phyloP scores from a whole-genome alignment of 768 basidiomycete species.

The Phylloporus sp. region DNA sequence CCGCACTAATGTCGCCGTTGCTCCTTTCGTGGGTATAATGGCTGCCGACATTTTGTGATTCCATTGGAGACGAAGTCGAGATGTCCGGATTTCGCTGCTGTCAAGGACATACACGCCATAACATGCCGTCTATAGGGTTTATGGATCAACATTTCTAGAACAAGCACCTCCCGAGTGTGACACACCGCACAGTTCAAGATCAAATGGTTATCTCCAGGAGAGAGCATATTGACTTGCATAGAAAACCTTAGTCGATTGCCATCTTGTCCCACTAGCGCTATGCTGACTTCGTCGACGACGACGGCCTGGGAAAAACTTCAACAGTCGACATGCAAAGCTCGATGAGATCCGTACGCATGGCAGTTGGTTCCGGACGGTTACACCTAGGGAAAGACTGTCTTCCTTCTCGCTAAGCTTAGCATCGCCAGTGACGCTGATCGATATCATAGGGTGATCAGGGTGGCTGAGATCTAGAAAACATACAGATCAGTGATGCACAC shows the following conservation, averaged over 20 bases:
- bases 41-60: conserved; percentile 36
- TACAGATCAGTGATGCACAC: conserved; percentile 9
- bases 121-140: conserved; percentile 47
- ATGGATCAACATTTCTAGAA: neutral
- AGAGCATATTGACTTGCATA: conserved; percentile 37
- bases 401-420: conserved; percentile 52
- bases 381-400: conserved; percentile 61
- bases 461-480: conserved; percentile 52
- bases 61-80: conserved; percentile 65
- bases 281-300: conserved; percentile 53
- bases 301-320: conserved; percentile 43
- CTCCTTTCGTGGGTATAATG: conserved; percentile 21
- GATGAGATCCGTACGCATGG: conserved; percentile 60
- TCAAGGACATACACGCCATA: conserved; percentile 67
- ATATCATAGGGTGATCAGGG: conserved; percentile 65
- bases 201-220: conserved; percentile 54
- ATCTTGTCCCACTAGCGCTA: conserved; percentile 60
- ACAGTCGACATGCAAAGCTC: conserved; percentile 1
- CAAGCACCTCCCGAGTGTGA: conserved; percentile 2
- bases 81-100: conserved; percentile 59
- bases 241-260: conserved; percentile 57
- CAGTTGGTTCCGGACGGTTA: conserved; percentile 58
- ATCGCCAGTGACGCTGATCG: conserved; percentile 42
- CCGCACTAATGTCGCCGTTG: conserved; percentile 43
- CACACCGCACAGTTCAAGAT: conserved; percentile 71